phyloP scores from a whole-genome alignment of 768 basidiomycete genomes.

The Daedaleopsis nitida region DNA sequence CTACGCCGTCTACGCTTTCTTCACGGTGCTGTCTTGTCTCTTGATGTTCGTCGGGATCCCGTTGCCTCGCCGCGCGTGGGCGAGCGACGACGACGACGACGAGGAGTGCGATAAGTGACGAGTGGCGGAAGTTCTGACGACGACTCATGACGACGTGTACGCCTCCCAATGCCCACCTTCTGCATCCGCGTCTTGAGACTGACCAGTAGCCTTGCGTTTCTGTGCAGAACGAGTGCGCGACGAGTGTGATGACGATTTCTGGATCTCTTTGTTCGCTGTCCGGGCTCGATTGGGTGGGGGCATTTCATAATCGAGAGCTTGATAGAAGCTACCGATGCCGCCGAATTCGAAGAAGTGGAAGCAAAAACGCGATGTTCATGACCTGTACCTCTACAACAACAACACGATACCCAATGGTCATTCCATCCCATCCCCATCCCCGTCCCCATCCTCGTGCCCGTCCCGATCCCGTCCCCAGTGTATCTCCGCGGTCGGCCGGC shows the following conservation, averaged over 20 bases:
- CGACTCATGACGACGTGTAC: conserved; percentile 4
- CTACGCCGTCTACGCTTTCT: conserved; percentile 39
- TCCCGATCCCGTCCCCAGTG: background rate
- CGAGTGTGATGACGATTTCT: background rate
- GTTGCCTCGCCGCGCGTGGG: conserved; percentile 27
- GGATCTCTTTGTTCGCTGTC: background rate
- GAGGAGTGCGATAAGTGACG: background rate
- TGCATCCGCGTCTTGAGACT: background rate
- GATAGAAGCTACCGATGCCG: background rate
- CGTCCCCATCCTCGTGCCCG: background rate
- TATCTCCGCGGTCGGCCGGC: background rate
- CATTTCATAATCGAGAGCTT: background rate
- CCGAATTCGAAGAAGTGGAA: background rate
- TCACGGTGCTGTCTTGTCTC: conserved; percentile 19
- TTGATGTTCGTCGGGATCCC: conserved; percentile 20
- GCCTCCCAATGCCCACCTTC: background rate
- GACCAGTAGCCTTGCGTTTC: background rate
- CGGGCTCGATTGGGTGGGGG: background rate
- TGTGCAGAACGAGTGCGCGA: conserved; percentile 1
- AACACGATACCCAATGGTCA: too few species aligned
- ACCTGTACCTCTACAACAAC: background rate
- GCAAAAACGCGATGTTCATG: background rate
- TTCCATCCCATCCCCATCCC: background rate
- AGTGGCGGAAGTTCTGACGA: background rate
- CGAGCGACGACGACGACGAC: background rate